Evolutionary conservation across 2,329 filamentous ascomycete species (phyloP).

Genomic region (Dactylellina sp.): DNA sequence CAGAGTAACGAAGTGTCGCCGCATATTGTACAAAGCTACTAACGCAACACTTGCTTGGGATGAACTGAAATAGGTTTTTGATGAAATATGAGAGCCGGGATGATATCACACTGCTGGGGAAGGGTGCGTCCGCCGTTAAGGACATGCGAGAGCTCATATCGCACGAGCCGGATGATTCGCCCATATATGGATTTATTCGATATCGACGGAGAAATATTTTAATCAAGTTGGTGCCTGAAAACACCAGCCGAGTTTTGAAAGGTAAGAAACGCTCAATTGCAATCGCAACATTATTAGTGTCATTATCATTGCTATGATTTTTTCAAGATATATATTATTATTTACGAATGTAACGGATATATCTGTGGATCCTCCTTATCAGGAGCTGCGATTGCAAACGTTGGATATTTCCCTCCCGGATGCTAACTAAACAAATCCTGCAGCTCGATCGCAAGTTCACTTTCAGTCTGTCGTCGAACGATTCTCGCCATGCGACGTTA

Average conservation of each 20-base stretch:
- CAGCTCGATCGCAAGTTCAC: conserved; percentile 68
- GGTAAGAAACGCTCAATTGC: conserved; percentile 70
- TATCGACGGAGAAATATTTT: conserved; percentile 91
- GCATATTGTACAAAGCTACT: conserved; percentile 10
- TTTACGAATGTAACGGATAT: neutral
- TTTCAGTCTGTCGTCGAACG: conserved; percentile 75
- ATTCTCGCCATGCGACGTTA: conserved; percentile 87
- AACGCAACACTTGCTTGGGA: conserved; percentile 4
- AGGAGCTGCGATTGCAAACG: neutral
- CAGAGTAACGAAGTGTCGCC: conserved; percentile 2
- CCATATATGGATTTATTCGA: conserved; percentile 89
- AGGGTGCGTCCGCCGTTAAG: conserved; percentile 82
- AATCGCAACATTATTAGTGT: too few species aligned
- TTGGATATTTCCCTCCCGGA: too few species aligned
- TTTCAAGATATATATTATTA: neutral
- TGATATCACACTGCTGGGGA: conserved; percentile 81
- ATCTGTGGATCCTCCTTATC: neutral
- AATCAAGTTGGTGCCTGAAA: conserved; percentile 91
- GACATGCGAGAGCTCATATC: conserved; percentile 84
- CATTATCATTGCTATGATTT: too few species aligned
- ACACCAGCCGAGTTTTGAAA: conserved; percentile 89
- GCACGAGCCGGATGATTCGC: conserved; percentile 83
- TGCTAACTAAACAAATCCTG: conserved; percentile 6
- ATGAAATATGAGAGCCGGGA: conserved; percentile 91
- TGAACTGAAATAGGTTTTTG: conserved; percentile 78